These are phyloP conservation scores for Daedaleopsis sinensis DNA, from an alignment of 768 basidiomycete species.

Conservation along the genomic window DNA sequence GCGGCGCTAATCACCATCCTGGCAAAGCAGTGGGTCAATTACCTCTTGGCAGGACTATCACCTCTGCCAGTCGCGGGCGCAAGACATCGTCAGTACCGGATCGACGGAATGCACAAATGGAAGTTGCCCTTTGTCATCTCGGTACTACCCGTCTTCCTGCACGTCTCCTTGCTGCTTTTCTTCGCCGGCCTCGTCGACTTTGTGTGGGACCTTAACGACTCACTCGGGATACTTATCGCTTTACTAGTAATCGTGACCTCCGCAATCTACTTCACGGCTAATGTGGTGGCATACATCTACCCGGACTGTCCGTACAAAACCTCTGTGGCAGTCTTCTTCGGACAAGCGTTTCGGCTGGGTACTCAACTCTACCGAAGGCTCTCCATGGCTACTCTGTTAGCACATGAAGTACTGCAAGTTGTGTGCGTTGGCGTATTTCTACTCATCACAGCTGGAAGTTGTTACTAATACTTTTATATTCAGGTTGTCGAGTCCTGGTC, in stretches of 20 bases:
- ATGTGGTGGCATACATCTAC: conserved; percentile 18
- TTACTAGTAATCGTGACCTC: conserved; percentile 11
- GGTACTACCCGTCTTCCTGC: conserved; percentile 48
- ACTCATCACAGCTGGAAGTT: too few species aligned
- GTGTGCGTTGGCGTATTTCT: background rate
- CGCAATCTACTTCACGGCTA: conserved; percentile 17
- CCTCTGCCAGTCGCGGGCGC: conserved; percentile 37
- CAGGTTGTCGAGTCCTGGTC: too few species aligned
- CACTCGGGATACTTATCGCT: conserved; percentile 14
- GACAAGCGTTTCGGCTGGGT: background rate
- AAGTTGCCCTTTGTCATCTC: conserved; percentile 43
- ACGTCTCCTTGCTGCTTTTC: conserved; percentile 52
- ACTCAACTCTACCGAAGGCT: background rate
- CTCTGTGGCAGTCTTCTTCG: conserved; percentile 10
- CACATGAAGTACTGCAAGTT: background rate
- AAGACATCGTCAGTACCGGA: conserved; percentile 44
- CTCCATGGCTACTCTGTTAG: background rate
- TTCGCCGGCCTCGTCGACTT: conserved; percentile 52
- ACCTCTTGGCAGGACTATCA: conserved; percentile 35
- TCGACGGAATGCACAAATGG: conserved; percentile 42
- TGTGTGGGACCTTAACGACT: conserved; percentile 33
- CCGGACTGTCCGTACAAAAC: conserved; percentile 24
- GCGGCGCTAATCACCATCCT: conserved; percentile 48
- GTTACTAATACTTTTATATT: too few species aligned
- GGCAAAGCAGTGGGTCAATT: conserved; percentile 51